phyloP scores from a whole-genome alignment of 768 basidiomycete genomes.

The Hemileccinum impolitum region DNA sequence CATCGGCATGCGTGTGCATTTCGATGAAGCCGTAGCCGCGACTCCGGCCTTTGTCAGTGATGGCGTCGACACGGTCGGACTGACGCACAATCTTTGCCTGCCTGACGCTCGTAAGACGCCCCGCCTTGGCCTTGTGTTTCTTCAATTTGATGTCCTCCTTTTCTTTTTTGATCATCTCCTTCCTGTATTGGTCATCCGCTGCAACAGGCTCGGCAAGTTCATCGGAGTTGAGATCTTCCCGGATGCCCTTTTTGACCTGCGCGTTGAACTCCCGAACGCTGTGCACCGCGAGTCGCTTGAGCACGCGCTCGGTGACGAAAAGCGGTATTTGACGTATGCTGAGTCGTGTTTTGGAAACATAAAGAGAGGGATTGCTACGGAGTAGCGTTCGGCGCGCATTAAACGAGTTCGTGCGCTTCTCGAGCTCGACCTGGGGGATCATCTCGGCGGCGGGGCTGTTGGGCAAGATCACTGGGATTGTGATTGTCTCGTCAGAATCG shows the following conservation, averaged over 20 bases:
- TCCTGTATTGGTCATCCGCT: slow-evolving; percentile 25
- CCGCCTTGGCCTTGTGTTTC: slow-evolving; percentile 20
- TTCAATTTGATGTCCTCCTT: slow-evolving; percentile 21
- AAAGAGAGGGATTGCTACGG: slow-evolving; percentile 89
- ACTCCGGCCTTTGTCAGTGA: slow-evolving; percentile 83
- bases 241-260: slow-evolving; percentile 63
- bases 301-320: slow-evolving; percentile 83
- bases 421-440: slow-evolving; percentile 72
- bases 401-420: slow-evolving; percentile 82
- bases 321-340: slow-evolving; percentile 91
- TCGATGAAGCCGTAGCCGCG: slow-evolving; percentile 97
- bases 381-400: slow-evolving; percentile 80
- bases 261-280: slow-evolving; percentile 74
- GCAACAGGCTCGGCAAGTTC: slow-evolving; percentile 56
- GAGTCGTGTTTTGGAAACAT: slow-evolving; percentile 91
- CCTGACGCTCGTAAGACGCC: slow-evolving; percentile 54
- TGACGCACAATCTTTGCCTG: slow-evolving; percentile 94
- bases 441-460: slow-evolving; percentile 76
- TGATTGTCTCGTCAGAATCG: background rate
- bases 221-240: slow-evolving; percentile 64
- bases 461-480: slow-evolving; percentile 77
- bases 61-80: slow-evolving; percentile 80
- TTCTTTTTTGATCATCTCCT: slow-evolving; percentile 26
- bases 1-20: slow-evolving; percentile 83
- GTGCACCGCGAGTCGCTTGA: slow-evolving; percentile 85